phyloP scores from a whole-genome alignment of 2,329 filamentous ascomycete genomes.

The Fusarium verrucosum region DNA sequence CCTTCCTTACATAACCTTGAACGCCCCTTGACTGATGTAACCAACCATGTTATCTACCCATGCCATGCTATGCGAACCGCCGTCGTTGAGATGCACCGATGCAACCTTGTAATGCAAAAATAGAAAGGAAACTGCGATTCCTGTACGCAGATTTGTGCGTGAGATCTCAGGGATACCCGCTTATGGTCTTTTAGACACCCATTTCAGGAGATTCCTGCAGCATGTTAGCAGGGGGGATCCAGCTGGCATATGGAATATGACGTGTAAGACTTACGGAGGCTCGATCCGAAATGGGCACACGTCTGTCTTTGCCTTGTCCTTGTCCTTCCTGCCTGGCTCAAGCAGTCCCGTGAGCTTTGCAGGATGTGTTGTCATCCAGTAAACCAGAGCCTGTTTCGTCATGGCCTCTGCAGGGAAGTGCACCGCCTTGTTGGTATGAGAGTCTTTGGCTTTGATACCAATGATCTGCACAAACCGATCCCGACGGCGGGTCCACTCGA shows the following conservation, averaged over 20 bases:
- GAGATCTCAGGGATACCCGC: conserved; percentile 15
- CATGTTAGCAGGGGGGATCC: conserved; percentile 38
- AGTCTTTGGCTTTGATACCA: conserved; percentile 34
- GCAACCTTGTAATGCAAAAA: conserved; percentile 27
- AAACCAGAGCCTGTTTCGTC: conserved; percentile 19
- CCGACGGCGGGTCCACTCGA: conserved; percentile 44
- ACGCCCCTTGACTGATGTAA: conserved; percentile 34
- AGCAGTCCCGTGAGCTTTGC: conserved; percentile 38
- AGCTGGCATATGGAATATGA: conserved; percentile 20
- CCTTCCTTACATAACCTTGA: conserved; percentile 24
- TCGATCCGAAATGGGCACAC: conserved; percentile 41
- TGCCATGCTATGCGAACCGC: conserved; percentile 35
- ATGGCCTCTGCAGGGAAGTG: conserved; percentile 27
- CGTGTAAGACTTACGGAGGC: conserved; percentile 41
- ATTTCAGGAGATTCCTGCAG: conserved; percentile 38
- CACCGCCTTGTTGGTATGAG: conserved; percentile 20
- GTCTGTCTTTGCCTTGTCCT: conserved; percentile 37
- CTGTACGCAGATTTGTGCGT: conserved; percentile 17
- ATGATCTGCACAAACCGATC: conserved; percentile 36
- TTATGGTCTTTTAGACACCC: conserved; percentile 23
- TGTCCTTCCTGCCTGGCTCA: conserved; percentile 39
- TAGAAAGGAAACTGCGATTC: conserved; percentile 28
- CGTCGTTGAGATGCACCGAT: conserved; percentile 37
- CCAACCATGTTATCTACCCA: conserved; percentile 32
- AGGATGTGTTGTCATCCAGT: conserved; percentile 36